A percentile compares a stretch with the other conserved stretches of the same genome.
Conservation (phyloP, 345 rosid genomes). For the Crucihimalaya himalaica region DNA sequence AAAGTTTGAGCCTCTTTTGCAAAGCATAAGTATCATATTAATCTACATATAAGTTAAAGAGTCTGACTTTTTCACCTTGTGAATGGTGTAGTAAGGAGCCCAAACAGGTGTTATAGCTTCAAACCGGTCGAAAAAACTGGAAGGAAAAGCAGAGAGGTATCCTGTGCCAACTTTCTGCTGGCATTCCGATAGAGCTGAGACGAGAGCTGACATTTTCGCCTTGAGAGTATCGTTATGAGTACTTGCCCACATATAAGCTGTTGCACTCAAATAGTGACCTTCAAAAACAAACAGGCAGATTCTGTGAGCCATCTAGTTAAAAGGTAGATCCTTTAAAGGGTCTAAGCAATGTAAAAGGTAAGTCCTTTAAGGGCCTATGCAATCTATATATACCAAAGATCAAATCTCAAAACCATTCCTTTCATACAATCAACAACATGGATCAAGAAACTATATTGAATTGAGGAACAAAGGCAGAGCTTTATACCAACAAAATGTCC, state of each 20-base stretch:
- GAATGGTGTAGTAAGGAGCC: slow-evolving; percentile 98
- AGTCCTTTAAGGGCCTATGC: slow-evolving; percentile 5
- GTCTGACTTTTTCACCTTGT: slow-evolving; percentile 56
- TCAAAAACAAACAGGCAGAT: slow-evolving; percentile 32
- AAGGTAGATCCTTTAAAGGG: not conserved
- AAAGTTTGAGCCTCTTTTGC: slow-evolving; percentile 8
- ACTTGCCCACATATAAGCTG: slow-evolving; percentile 95
- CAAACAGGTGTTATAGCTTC: slow-evolving; percentile 83
- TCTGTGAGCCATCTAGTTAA: not conserved
- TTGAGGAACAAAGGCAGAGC: not conserved
- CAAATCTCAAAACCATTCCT: not conserved
- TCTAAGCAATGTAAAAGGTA: not conserved
- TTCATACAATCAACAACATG: slow-evolving; percentile 13
- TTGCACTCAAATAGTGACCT: slow-evolving; percentile 96
- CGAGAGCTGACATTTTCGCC: slow-evolving; percentile 69
- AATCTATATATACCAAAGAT: slow-evolving; percentile 17
- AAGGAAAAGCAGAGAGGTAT: slow-evolving; percentile 94
- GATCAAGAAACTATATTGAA: slow-evolving; percentile 4
- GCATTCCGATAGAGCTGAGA: slow-evolving; percentile 68
- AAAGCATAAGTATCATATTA: not conserved
- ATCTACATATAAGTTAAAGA: not conserved
- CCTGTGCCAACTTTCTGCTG: slow-evolving; percentile 76
- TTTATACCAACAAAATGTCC: slow-evolving; percentile 91
- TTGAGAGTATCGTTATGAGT: slow-evolving; percentile 68
- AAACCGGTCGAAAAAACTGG: slow-evolving; percentile 75